Percentiles rank a stretch among this genome's conserved stretches.
phyloP scores from a whole-genome alignment of 2,329 filamentous ascomycete species.

The Colletotrichum tofieldiae region DNA sequence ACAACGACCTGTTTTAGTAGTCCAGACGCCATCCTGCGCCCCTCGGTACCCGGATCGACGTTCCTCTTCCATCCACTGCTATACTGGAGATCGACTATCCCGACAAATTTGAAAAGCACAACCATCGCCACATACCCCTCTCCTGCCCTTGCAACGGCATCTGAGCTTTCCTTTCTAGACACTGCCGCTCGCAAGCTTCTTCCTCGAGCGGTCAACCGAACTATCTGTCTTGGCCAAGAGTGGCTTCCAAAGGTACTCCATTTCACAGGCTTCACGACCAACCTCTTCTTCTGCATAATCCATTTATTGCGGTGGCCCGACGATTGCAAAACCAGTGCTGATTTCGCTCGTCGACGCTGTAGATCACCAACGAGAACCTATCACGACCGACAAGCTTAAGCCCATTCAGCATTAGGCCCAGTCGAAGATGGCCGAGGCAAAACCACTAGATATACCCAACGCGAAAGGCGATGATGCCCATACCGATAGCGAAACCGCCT shows the following conservation, averaged over 20 bases:
- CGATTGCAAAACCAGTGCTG: background rate
- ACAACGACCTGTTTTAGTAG: background rate
- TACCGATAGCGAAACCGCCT: conserved; percentile 60
- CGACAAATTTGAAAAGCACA: background rate
- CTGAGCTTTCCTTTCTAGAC: background rate
- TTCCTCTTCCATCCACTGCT: background rate
- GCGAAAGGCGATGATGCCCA: conserved; percentile 56
- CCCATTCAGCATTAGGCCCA: conserved; percentile 22
- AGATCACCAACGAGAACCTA: conserved; percentile 1
- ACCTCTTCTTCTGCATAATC: background rate
- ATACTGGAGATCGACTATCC: background rate
- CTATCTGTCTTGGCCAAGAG: conserved; percentile 1
- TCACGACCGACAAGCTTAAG: background rate
- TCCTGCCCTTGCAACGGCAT: background rate
- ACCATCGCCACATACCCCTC: background rate
- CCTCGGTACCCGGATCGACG: background rate
- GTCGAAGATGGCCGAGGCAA: conserved; percentile 51
- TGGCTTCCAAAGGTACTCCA: background rate
- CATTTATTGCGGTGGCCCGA: background rate
- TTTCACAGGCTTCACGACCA: no score
- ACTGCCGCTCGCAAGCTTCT: background rate
- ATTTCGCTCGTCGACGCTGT: background rate
- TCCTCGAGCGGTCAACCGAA: background rate
- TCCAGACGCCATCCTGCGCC: background rate
- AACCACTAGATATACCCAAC: conserved; percentile 51